Evolutionary conservation across 129 eudicot genomes (phyloP), one percentile per base, ranked within the genome.

Genomic region (Lonicera japonica): DNA sequence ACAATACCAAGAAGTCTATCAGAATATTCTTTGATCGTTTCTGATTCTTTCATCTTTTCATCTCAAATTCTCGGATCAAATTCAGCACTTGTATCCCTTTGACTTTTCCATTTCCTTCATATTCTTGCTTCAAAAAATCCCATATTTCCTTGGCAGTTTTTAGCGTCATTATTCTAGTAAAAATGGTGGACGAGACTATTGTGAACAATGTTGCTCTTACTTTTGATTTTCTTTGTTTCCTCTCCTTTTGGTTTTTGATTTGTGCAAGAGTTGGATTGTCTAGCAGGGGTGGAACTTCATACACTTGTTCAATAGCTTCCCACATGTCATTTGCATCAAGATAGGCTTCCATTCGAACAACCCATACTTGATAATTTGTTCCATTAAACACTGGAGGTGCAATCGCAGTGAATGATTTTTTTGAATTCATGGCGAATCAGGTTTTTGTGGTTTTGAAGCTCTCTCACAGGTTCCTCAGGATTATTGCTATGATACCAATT

Each of bases 31-130:
- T n/a, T n/a, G n/a, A n/a, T n/a, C n/a, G n/a, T n/a, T n/a, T n/a
- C n/a, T n/a, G n/a, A n/a, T n/a, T n/a, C n/a, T 17, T 69, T 69
- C 74, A 48, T 69, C 10, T 15, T 54, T 23, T 34, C 62, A 66
- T 34, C 41, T 55, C 63, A 14, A 55, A 66, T 34, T 66, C 63
- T 16, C 63, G 21, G 25, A 18, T 23, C 14, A 63, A 18, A 15
- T 23, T 25, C 21, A 40, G 25, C 0, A 29, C 48, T 10, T 53
- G 25, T 52, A 65, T 65, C 0, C 36, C 61, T 65, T 54, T 65
- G 16, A 34, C 7, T 18, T 21, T 18, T 40, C 51, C 60, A 69
- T 58, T n/a, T n/a, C n/a, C n/a, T n/a, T n/a, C n/a, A n/a, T n/a
- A n/a, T n/a, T n/a, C n/a, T n/a, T n/a, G n/a, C 11, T 61, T 61